Base-by-base conservation (phyloP, 2,329 filamentous ascomycete genomes). In the Cladosporium phlei region DNA sequence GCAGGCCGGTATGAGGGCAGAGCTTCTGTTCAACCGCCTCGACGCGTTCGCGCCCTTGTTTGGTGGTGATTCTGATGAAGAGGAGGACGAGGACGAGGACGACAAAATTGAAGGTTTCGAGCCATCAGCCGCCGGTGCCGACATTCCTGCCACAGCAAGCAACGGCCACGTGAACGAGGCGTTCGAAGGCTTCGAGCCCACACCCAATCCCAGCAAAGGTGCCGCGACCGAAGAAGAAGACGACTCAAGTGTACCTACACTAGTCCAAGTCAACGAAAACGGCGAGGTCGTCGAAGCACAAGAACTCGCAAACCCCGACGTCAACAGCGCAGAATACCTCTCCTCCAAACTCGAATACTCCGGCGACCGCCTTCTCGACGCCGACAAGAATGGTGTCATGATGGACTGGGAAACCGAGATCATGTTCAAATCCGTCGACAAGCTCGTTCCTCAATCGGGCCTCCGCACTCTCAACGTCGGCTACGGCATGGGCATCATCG, bases 1-100 rank as follows among this genome's bases (percentile, higher is more conserved):
- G 6, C 86, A 91, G 62, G 91, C 91, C 2, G 93, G 93, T 12
- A 87, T 95, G 46, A 77, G 91, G 42, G 91, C 91, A 0, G 93
- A 97, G 73, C 72, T 97, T 64, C 70, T 98, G 14, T 79, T 97
- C 59, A 85, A 82, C 52, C 69, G 93, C 37, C 71, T 97, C 62
- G 88, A 90, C 35, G 85, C 82, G 11, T 97, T 95, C 60, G 83
- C 91, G 66, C 73, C 75, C 62, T 72, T 96, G 4, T 76, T 71
- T 2, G 85, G 80, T 3, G 75, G 69, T 0, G 76, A 71, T 24
- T 77, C 75, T 11, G 67, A 68, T 0, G 68, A 70, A 0, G 74
- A 74, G 11, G 72, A 71, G 2, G 72, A 73, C 0, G 71, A 73
- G 0, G 50, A 54, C 4, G 52, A 59, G 17, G 60, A 63, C 14